A percentile compares a stretch with the other conserved stretches of the same genome.
Evolutionary conservation across 2,329 filamentous ascomycete genomes (phyloP).

Genomic region (Epichloe elymi): DNA sequence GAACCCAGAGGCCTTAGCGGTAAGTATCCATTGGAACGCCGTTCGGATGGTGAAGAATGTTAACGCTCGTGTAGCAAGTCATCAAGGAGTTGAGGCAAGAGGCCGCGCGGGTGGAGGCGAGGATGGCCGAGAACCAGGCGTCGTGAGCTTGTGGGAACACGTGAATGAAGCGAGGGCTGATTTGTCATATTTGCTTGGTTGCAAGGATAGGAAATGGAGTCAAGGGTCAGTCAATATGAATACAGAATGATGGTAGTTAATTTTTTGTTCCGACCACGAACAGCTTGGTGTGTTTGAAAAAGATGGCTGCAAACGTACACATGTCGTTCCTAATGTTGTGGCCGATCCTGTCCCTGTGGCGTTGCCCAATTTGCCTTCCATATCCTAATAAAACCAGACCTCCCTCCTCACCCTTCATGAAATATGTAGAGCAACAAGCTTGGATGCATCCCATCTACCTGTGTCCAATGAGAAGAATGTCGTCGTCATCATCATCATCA

Average conservation of each 20-base stretch:
- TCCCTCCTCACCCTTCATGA: background rate
- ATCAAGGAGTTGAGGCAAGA: slow-evolving; percentile 47
- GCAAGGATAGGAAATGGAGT: background rate
- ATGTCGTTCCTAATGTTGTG: background rate
- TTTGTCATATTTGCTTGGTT: background rate
- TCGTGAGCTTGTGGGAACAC: background rate
- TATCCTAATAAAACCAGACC: background rate
- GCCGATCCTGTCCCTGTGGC: background rate
- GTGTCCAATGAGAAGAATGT: slow-evolving; percentile 38
- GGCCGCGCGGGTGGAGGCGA: slow-evolving; percentile 33
- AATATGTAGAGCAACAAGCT: background rate
- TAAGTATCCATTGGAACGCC: slow-evolving; percentile 32
- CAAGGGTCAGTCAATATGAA: background rate
- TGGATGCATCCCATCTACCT: slow-evolving; percentile 18
- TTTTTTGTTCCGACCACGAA: background rate
- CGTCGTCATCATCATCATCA: slow-evolving; percentile 32
- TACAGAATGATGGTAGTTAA: background rate
- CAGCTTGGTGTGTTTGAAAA: background rate
- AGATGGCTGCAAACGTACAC: background rate
- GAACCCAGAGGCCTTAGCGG: slow-evolving; percentile 86
- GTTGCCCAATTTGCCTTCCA: background rate
- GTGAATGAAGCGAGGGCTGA: background rate
- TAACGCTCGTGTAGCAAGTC: slow-evolving; percentile 31
- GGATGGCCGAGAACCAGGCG: slow-evolving; percentile 8
- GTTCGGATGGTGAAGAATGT: background rate